Evolutionary conservation across 108 stramenopile genomes (phyloP), one percentile per base, ranked within the genome.

Genomic region (Pelagomonas calceolata): DNA sequence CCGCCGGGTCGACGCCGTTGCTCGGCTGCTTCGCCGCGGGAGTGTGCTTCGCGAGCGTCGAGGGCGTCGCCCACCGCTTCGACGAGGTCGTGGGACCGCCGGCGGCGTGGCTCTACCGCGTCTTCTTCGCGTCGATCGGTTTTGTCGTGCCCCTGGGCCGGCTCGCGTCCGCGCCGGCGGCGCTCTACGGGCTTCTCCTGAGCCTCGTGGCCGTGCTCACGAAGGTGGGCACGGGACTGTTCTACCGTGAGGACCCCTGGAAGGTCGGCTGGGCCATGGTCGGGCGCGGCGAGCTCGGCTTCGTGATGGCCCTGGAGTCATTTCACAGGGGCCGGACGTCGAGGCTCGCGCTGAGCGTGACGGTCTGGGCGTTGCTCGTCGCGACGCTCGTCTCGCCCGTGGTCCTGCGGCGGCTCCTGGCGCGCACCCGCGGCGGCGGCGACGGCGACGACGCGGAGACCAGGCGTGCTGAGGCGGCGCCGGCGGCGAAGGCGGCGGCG

Each of bases 101-200:
- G 32, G 46, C 88, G 34, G 86, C 86, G 65, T 92, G 91, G 89
- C 82, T 90, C 39, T 86, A 89, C 88, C 76, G 87, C n/a, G 83
- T 90, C 63, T 92, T 92, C 82, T 92, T 92, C 75, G 87, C 88
- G 33, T 74, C 80, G 67, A 88, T 88, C 78, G 87, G 87, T 14
- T 90, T 90, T 67, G 85, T 86, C 69, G 87, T 88, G 1, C 87
- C 87, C 30, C 84, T 91, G 45, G 79, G 76, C 21, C 21, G 26
- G 7, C 51, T 60, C 51, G 18, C 29, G 21, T 26, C 14, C 7
- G 21, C 7, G 3, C 21, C 26, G 21, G 51, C 26, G 21, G 21
- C 29, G 7, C 21, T 26, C 51, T 26, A 60, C 21, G 51, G 21
- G 7, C 21, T 26, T 17, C 21, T 16, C 21, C 51, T 60, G 3